Percentiles rank a stretch among this genome's conserved stretches.
Conservation (phyloP, 1,284 basidiomycete genomes). For the Austroboletus novae-zelandiae region DNA sequence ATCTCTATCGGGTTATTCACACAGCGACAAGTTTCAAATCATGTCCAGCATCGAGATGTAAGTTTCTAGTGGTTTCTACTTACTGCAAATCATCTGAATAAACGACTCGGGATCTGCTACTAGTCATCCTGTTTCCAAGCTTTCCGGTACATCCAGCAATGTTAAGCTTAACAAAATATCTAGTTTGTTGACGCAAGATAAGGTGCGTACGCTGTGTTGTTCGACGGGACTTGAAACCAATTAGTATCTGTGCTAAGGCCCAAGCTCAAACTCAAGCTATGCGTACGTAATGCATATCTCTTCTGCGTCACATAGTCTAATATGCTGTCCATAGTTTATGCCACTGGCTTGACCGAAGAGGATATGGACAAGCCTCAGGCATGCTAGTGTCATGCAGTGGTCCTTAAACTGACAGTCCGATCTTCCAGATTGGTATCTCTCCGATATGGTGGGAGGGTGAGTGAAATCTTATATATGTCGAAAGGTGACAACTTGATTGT, state of each 20-base stretch:
- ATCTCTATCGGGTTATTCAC: no score
- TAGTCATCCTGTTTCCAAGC: constrained; percentile 44
- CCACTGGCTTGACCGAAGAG: constrained; percentile 69
- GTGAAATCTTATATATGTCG: constrained; percentile 10
- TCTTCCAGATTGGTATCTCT: constrained; percentile 71
- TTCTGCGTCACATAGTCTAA: constrained; percentile 4
- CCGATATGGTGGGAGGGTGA: constrained; percentile 87
- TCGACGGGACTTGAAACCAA: background rate
- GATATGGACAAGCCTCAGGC: constrained; percentile 84
- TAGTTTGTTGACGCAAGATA: constrained; percentile 65
- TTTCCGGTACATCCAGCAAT: constrained; percentile 28
- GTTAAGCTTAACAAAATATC: constrained; percentile 71
- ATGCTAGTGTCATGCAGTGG: constrained; percentile 7
- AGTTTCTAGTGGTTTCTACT: constrained; percentile 12
- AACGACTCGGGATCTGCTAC: background rate
- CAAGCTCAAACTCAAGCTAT: constrained; percentile 79
- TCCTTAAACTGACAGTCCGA: constrained; percentile 1
- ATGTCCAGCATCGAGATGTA: constrained; percentile 64
- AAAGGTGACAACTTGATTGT: constrained; percentile 7
- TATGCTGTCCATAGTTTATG: constrained; percentile 57
- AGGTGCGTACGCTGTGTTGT: constrained; percentile 39
- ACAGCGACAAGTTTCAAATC: background rate
- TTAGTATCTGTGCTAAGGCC: constrained; percentile 38
- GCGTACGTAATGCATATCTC: constrained; percentile 49
- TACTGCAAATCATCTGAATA: background rate